Percentiles rank a stretch among this genome's conserved stretches.
Conservation (phyloP, 768 basidiomycete species). For the Naganishia antarctica region DNA sequence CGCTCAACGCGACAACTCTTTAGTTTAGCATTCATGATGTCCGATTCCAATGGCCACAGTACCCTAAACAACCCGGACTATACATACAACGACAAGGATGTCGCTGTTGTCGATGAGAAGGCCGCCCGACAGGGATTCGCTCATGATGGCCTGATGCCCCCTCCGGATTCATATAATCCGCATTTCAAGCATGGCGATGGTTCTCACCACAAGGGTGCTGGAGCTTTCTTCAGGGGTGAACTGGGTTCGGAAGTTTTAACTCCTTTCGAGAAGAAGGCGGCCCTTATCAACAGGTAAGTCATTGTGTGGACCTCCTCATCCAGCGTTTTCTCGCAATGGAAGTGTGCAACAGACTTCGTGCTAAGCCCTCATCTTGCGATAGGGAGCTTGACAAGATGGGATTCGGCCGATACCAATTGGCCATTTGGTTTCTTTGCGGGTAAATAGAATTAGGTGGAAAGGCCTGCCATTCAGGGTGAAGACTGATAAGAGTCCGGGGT, state of each 20-base stretch:
- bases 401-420: conserved; percentile 45
- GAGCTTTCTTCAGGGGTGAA: conserved; percentile 4
- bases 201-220: conserved; percentile 7
- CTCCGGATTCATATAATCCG: conserved; percentile 1
- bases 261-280: conserved; percentile 47
- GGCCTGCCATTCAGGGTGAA: no score
- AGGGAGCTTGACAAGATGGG: conserved; percentile 46
- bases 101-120: background rate
- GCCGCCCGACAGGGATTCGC: conserved; percentile 11
- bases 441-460: no score
- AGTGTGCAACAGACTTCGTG: background rate
- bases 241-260: conserved; percentile 26
- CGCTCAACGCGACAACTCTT: no score
- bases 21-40: conserved; percentile 19
- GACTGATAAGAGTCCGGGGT: background rate
- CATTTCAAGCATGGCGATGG: background rate
- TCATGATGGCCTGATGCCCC: conserved; percentile 6
- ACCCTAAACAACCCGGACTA: background rate
- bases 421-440: conserved; percentile 49
- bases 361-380: background rate
- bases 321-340: background rate
- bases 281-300: conserved; percentile 46
- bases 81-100: conserved; percentile 3
- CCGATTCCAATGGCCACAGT: conserved; percentile 10
- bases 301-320: background rate